phyloP scores from a whole-genome alignment of 257 asterid genomes.

The Nicotiana knightiana region DNA sequence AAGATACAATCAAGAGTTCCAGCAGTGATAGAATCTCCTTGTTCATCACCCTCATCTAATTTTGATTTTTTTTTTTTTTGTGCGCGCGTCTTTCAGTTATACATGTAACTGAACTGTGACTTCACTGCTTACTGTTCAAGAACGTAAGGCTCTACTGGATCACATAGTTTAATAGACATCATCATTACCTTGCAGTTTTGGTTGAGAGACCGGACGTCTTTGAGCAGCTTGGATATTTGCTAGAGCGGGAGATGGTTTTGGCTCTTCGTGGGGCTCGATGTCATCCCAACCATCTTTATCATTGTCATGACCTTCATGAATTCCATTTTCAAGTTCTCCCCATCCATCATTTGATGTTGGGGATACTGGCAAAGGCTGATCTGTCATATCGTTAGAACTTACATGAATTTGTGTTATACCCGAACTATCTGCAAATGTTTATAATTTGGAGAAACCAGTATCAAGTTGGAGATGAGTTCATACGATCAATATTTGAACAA shows the following conservation, averaged over 20 bases:
- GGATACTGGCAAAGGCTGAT: slow-evolving; percentile 50
- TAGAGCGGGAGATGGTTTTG: slow-evolving; percentile 67
- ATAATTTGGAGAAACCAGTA: slow-evolving; percentile 17
- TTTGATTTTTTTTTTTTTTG: neutral
- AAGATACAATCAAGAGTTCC: neutral
- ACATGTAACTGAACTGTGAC: neutral
- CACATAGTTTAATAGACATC: neutral
- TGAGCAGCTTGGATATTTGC: slow-evolving; percentile 92
- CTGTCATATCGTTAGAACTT: slow-evolving; percentile 43
- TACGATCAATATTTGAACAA: neutral
- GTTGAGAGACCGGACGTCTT: slow-evolving; percentile 66
- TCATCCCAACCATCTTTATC: slow-evolving; percentile 96
- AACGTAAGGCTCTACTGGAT: neutral
- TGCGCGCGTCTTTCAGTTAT: neutral
- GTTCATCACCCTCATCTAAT: neutral
- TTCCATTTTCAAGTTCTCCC: slow-evolving; percentile 90
- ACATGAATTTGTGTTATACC: slow-evolving; percentile 40
- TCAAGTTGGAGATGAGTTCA: slow-evolving; percentile 12
- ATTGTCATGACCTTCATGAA: slow-evolving; percentile 29
- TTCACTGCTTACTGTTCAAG: neutral
- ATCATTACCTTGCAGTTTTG: slow-evolving; percentile 66
- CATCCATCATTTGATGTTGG: slow-evolving; percentile 86
- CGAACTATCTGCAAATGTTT: slow-evolving; percentile 40
- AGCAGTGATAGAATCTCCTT: neutral
- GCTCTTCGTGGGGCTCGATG: slow-evolving; percentile 81